Conservation (phyloP, 768 basidiomycete genomes). For the Suillus discolor region DNA sequence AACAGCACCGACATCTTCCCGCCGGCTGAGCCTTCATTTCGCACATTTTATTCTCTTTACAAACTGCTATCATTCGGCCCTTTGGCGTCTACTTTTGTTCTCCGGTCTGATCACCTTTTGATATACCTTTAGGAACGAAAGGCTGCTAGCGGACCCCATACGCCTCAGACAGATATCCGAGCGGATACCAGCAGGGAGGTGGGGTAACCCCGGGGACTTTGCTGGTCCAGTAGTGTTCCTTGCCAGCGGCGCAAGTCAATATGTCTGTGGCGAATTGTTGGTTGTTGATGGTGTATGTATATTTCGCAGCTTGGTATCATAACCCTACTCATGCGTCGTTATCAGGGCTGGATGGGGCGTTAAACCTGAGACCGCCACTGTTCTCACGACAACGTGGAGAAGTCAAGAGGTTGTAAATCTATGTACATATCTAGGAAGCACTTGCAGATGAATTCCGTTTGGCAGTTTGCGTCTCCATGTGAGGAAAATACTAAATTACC, state of each 20-base stretch:
- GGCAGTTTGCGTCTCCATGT: background rate
- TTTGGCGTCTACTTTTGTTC: conserved; percentile 14
- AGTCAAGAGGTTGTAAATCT: background rate
- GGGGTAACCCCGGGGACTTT: conserved; percentile 69
- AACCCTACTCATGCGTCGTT: conserved; percentile 14
- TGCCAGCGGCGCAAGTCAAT: conserved; percentile 63
- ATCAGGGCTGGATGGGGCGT: conserved; percentile 67
- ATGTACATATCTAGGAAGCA: background rate
- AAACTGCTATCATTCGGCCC: conserved; percentile 7
- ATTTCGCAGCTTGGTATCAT: conserved; percentile 9
- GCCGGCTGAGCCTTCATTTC: conserved; percentile 1
- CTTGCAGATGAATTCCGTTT: background rate
- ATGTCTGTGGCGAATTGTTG: conserved; percentile 68
- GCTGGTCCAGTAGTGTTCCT: conserved; percentile 69
- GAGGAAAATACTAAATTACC: background rate
- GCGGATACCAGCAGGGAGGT: conserved; percentile 67
- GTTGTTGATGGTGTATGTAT: conserved; percentile 69
- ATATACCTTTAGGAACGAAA: conserved; percentile 55
- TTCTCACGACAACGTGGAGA: background rate
- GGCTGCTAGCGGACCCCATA: conserved; percentile 60
- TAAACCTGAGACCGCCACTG: conserved; percentile 16
- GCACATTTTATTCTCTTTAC: conserved; percentile 6
- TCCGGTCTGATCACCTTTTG: conserved; percentile 15
- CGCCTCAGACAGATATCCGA: conserved; percentile 70
- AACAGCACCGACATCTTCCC: background rate